Conservation (phyloP, 2,329 filamentous ascomycete genomes). For the Neonectria coccinea region DNA sequence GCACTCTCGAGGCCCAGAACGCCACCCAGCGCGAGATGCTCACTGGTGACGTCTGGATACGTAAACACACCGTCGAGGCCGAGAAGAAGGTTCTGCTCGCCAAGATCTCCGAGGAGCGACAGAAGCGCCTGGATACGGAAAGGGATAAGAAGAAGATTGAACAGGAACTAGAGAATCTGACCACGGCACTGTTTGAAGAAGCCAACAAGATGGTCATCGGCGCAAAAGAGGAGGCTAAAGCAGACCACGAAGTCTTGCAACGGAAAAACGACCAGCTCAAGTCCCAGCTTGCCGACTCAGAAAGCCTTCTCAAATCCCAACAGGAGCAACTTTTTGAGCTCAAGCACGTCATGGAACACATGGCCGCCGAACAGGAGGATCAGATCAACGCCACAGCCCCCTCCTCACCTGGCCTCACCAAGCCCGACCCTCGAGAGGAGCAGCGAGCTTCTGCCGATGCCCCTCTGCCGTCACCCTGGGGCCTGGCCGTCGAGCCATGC, state of each 20-base stretch:
- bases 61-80: conserved; percentile 78
- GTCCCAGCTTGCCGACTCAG: conserved; percentile 86
- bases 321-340: conserved; percentile 93
- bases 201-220: conserved; percentile 96
- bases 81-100: conserved; percentile 72
- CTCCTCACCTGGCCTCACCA: conserved; percentile 81
- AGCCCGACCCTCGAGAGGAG: conserved; percentile 70
- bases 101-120: conserved; percentile 73
- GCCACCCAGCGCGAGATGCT: conserved; percentile 79
- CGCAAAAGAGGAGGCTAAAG: conserved; percentile 88
- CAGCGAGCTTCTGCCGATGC: conserved; percentile 50
- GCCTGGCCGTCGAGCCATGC: conserved; percentile 56
- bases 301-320: conserved; percentile 85
- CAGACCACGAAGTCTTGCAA: conserved; percentile 82
- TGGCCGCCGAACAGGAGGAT: conserved; percentile 80
- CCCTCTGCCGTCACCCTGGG: conserved; percentile 49
- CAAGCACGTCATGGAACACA: conserved; percentile 91
- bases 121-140: conserved; percentile 72
- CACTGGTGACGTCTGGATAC: conserved; percentile 79
- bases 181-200: conserved; percentile 95
- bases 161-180: conserved; percentile 89
- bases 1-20: conserved; percentile 73
- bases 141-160: conserved; percentile 91
- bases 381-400: conserved; percentile 78
- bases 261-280: conserved; percentile 90